Evolutionary conservation across 2,329 filamentous ascomycete species (phyloP).

Genomic region (Rasamsonia emersonii): DNA sequence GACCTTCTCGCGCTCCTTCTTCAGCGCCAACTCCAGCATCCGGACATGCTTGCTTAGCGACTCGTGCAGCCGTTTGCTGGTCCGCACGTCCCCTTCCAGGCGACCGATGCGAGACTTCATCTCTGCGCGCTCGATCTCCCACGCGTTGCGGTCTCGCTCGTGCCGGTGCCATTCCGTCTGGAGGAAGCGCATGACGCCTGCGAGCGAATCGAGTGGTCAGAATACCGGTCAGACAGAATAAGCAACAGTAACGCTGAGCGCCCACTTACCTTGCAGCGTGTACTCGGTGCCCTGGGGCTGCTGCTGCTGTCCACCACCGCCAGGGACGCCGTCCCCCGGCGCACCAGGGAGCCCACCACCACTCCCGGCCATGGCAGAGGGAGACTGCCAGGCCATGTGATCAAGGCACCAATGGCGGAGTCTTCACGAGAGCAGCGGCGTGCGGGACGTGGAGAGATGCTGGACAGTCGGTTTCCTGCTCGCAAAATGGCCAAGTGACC

Average conservation of each 20-base stretch:
- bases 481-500: too few relatives aligned
- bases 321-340: constrained; percentile 29
- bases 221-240: constrained; percentile 14
- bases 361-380: constrained; percentile 51
- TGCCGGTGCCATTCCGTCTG: constrained; percentile 99
- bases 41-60: constrained; percentile 82
- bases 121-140: constrained; percentile 98
- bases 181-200: constrained; percentile 97
- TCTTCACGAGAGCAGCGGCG: too few relatives aligned
- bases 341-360: constrained; percentile 44
- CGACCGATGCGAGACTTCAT: constrained; percentile 97
- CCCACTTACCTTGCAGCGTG: constrained; percentile 56
- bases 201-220: constrained; percentile 6
- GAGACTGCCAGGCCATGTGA: constrained; percentile 67
- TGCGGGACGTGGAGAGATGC: too few relatives aligned
- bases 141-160: constrained; percentile 92
- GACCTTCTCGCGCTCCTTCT: constrained; percentile 67
- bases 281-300: constrained; percentile 60
- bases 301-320: constrained; percentile 28
- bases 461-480: too few relatives aligned
- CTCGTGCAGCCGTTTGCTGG: constrained; percentile 80
- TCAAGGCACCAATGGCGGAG: too few relatives aligned
- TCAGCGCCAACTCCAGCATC: constrained; percentile 81
- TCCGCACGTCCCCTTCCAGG: constrained; percentile 80
- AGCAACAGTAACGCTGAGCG: constrained; percentile 4